Evolutionary conservation across 1,139 yeast genomes (phyloP).

Genomic region (Sporopachydermia cereana): DNA sequence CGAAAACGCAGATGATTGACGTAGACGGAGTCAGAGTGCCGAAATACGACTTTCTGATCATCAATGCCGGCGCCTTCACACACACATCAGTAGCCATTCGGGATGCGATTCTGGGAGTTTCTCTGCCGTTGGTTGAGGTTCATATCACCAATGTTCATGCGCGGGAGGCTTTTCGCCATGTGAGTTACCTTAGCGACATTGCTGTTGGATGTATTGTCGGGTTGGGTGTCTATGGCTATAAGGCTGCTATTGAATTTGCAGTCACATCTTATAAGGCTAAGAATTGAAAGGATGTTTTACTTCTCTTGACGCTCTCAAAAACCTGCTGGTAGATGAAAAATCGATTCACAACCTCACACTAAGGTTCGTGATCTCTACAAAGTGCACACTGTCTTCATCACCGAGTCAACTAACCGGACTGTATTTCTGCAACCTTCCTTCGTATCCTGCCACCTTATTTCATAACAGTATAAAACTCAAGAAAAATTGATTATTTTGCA

Average conservation of each 20-base stretch:
- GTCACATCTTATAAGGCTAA: slow-evolving; percentile 1
- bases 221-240: slow-evolving; percentile 38
- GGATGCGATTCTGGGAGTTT: slow-evolving; percentile 37
- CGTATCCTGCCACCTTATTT: background rate
- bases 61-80: slow-evolving; percentile 42
- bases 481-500: background rate
- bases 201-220: slow-evolving; percentile 39
- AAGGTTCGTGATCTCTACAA: no score
- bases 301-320: no score
- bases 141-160: slow-evolving; percentile 40
- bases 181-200: slow-evolving; percentile 35
- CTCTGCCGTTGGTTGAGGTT: slow-evolving; percentile 33
- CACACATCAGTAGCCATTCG: slow-evolving; percentile 40
- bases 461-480: background rate
- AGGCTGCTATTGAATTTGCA: slow-evolving; percentile 37
- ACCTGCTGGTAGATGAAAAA: no score
- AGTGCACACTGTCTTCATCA: no score
- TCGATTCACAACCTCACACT: no score
- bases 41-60: slow-evolving; percentile 20
- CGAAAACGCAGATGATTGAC: slow-evolving; percentile 4
- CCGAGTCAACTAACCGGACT: background rate
- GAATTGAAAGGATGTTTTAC: no score
- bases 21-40: background rate
- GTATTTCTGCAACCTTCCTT: background rate
- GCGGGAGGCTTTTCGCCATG: slow-evolving; percentile 39